Evolutionary conservation across 1,284 basidiomycete genomes (phyloP).

Genomic region (Uromyces viciae-fabae): DNA sequence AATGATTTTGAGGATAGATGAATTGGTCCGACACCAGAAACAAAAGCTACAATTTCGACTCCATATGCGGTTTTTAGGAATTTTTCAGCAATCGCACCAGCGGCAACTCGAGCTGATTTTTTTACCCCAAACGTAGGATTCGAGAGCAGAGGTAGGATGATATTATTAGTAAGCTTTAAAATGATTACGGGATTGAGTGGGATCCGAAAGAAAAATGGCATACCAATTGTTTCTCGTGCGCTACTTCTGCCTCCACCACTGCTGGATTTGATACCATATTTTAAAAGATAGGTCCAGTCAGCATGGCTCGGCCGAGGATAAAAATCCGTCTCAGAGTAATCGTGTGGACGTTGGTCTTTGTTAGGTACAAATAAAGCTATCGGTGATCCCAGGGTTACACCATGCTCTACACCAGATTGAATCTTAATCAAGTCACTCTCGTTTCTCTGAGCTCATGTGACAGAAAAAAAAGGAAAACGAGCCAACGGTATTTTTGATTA

Average conservation of each 20-base stretch:
- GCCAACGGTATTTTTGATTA: background rate
- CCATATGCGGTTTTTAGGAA: slow-evolving; percentile 84
- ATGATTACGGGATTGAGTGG: background rate
- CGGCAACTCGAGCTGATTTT: slow-evolving; percentile 78
- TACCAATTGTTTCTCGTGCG: slow-evolving; percentile 94
- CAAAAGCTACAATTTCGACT: slow-evolving; percentile 94
- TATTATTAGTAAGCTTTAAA: background rate
- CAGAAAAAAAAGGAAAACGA: background rate
- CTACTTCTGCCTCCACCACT: slow-evolving; percentile 90
- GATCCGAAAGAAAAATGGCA: slow-evolving; percentile 46
- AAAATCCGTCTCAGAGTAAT: slow-evolving; percentile 82
- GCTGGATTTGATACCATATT: slow-evolving; percentile 95
- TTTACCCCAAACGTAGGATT: too few species aligned
- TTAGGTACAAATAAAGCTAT: slow-evolving; percentile 94
- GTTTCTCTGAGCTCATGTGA: slow-evolving; percentile 63
- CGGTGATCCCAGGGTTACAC: slow-evolving; percentile 92
- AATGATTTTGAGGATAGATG: slow-evolving; percentile 60
- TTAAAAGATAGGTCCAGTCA: slow-evolving; percentile 96
- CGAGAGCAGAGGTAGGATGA: background rate
- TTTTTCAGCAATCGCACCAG: slow-evolving; percentile 95
- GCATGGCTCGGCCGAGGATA: slow-evolving; percentile 97
- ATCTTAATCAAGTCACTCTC: slow-evolving; percentile 93
- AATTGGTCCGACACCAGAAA: slow-evolving; percentile 90
- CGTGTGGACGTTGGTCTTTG: slow-evolving; percentile 96
- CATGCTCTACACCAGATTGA: slow-evolving; percentile 89